Evolutionary conservation across 208 protist species (phyloP).

Genomic region (Acanthamoeba sp.): DNA sequence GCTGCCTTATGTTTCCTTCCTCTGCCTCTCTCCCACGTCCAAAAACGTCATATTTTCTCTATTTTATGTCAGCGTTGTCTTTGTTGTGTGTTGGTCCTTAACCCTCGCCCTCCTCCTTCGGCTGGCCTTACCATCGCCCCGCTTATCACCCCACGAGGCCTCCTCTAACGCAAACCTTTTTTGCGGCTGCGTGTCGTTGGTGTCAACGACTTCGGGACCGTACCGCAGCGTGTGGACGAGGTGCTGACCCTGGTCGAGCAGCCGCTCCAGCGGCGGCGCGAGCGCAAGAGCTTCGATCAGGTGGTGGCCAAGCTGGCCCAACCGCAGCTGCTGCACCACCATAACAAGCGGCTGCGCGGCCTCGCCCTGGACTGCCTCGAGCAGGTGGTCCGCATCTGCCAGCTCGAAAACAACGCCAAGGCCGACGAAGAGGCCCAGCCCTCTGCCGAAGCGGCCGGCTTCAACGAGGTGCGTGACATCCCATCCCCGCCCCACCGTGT

Average conservation of each 20-base stretch:
- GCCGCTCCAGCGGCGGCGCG: neutral
- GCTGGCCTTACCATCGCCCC: too few species aligned
- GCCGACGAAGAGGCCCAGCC: neutral
- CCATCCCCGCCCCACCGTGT: neutral
- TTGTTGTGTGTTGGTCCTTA: too few species aligned
- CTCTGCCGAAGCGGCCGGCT: neutral
- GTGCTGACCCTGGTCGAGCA: neutral
- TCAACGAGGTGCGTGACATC: neutral
- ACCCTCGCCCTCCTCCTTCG: too few species aligned
- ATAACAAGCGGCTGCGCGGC: constrained; percentile 31
- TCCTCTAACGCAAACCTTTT: too few species aligned
- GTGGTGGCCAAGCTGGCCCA: constrained; percentile 8
- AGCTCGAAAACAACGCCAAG: constrained; percentile 64
- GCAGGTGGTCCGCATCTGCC: constrained; percentile 35
- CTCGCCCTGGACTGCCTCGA: constrained; percentile 33
- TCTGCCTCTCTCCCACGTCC: too few species aligned
- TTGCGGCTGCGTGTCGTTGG: too few species aligned
- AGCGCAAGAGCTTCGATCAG: neutral
- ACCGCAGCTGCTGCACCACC: constrained; percentile 26
- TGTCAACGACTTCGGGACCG: too few species aligned
- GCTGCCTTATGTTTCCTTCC: too few species aligned
- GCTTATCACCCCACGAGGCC: too few species aligned
- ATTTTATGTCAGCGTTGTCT: too few species aligned
- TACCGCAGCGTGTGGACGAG: neutral
- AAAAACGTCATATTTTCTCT: too few species aligned